Percentiles rank a stretch among this genome's conserved stretches.
Evolutionary conservation across 108 stramenopile genomes (phyloP).

Genomic region (Aurantiochytrium sp.): DNA sequence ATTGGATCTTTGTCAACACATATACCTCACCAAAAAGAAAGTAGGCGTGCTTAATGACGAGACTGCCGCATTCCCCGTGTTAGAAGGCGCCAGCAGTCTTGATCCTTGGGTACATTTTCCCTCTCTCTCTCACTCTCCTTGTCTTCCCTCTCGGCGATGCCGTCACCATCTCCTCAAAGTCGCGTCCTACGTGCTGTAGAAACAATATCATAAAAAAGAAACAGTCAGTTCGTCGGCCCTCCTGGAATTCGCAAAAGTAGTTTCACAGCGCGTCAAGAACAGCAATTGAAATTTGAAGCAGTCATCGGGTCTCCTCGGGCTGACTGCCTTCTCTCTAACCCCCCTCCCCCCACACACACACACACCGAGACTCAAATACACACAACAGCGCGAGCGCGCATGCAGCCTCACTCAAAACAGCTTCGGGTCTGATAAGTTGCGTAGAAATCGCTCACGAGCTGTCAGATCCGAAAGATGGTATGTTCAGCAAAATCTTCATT

Average conservation of each 20-base stretch:
- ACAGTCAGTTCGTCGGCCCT: not conserved
- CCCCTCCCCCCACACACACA: not conserved
- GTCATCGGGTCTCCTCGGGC: not conserved
- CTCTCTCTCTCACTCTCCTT: not conserved
- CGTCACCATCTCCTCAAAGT: no score
- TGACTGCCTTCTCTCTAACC: not conserved
- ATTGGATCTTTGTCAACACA: not conserved
- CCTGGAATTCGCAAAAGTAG: not conserved
- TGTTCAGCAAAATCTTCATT: not conserved
- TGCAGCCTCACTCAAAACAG: no score
- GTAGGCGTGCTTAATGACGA: not conserved
- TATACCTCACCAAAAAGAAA: not conserved
- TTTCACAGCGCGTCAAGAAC: not conserved
- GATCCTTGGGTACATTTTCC: not conserved
- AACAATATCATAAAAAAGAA: no score
- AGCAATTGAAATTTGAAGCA: not conserved
- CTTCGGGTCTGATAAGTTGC: no score
- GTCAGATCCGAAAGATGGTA: not conserved
- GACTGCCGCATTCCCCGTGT: not conserved
- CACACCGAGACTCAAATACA: not conserved
- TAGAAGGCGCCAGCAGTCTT: not conserved
- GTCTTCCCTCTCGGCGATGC: no score
- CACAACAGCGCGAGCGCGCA: not conserved
- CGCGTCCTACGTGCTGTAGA: no score
- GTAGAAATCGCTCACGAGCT: not conserved